Base-by-base conservation (phyloP, 179 eudicot genomes). In the Amaranthus tricolor region DNA sequence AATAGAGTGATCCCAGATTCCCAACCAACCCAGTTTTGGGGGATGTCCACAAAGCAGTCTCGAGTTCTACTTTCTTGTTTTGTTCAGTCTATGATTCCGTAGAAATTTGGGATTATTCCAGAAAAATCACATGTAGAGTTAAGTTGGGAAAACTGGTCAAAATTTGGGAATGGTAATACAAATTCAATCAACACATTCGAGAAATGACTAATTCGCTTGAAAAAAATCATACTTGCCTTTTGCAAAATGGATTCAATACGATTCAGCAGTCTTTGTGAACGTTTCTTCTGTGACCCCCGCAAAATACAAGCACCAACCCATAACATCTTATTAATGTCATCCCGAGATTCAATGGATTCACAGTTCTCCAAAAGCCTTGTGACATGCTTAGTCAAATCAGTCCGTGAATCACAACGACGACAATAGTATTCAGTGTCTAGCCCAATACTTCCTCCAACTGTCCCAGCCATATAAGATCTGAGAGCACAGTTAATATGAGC, bases 401-500 rank as follows among this genome's bases (percentile, higher is more conserved):
- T 93, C 79, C 85, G 90, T 45, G 86, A 72, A 85, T 95, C 98
- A 84, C 99, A 95, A 40, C 92, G 90, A 16, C 95, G 85, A 79
- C 99, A 95, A 77, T 85, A 91, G 82, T 93, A 95, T 77, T 95
- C 91, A 59, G 93, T 89, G 84, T 95, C 94, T 71, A 95, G 78
- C n/a, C 88, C 87, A 56, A 93, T 88, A 67, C 86, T 88, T 56
- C 97, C 99, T 68, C 94, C 97, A 56, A 93, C 97, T 12, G 90
- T 81, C 48, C 99, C 99, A 83, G 98, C 99, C 97, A 93, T 86
- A 85, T 87, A 88, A 62, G 90, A 84, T n/a, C 94, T 84, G 17
- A 93, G 86, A 77, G 90, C 96, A 82, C 99, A 95, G 71, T 81
- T 79, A 47, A 91, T 69, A 71, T 95, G 98, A 69, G 92, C 92